phyloP scores from a whole-genome alignment of 2,329 filamentous ascomycete genomes.

The Aureobasidium musti region DNA sequence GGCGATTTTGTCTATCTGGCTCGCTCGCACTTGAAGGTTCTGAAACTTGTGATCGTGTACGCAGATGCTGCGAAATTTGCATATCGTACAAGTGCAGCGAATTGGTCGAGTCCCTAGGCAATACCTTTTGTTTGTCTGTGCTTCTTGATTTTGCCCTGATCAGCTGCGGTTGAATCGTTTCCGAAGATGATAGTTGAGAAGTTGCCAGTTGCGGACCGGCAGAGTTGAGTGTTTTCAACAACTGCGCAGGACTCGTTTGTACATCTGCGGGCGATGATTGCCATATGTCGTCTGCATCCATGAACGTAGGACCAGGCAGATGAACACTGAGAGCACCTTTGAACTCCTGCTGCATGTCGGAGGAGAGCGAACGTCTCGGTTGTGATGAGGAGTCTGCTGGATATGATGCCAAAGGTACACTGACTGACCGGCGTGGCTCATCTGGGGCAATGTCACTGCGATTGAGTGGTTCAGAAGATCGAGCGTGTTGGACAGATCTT shows the following conservation, averaged over 20 bases:
- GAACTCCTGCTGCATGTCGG: not conserved
- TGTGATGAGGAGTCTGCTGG: not conserved
- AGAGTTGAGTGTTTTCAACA: not conserved
- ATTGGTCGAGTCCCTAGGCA: not conserved
- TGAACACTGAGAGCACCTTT: not conserved
- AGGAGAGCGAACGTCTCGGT: conserved; percentile 12
- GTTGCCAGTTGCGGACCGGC: not conserved
- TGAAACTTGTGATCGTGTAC: conserved; percentile 47
- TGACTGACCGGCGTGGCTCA: conserved; percentile 12
- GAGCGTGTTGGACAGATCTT: not conserved
- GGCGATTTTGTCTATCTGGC: not conserved
- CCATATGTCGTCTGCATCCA: conserved; percentile 9
- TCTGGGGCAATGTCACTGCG: not conserved
- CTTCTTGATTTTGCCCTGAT: conserved; percentile 1
- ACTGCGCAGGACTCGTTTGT: not conserved
- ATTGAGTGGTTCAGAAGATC: not conserved
- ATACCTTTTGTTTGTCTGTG: not conserved
- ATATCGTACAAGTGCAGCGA: conserved; percentile 47
- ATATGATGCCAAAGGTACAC: not conserved
- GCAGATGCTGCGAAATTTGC: conserved; percentile 50
- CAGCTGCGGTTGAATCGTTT: not conserved
- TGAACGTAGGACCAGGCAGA: conserved; percentile 15
- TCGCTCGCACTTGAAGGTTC: conserved; percentile 19
- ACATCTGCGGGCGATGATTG: not conserved
- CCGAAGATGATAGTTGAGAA: not conserved